Base-by-base conservation (phyloP, 345 rosid genomes). In the Pistacia atlantica region DNA sequence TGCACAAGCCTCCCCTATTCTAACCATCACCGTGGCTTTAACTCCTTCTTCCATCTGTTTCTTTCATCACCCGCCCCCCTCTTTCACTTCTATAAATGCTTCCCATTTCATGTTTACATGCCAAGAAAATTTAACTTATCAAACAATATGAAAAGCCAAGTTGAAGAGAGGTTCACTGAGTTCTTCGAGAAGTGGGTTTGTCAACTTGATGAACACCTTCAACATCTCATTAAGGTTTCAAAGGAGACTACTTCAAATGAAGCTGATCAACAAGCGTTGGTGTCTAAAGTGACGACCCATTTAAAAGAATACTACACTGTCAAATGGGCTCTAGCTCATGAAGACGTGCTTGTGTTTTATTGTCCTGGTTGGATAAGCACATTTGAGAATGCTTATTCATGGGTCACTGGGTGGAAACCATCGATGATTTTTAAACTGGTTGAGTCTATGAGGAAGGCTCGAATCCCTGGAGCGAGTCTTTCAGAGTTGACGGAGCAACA, bases 381-480 rank as follows among this genome's bases (percentile, higher is more conserved):
- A 46, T 80, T 89, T 11, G 98, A 95, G 91, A 85, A 71, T 65
- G 83, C 93, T 61, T 89, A 67, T 75, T 84, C 85, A 5, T 95
- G 98, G 98, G 1, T 91, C 48, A 90, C 96, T 17, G 99, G 97
- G 18, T 95, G 97, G 95, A 93, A 89, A 76, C 98, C 99, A 0
- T 87, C 94, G 1, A 75, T 67, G 31, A 80, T 79, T 16, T 90
- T 95, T 67, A 66, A 85, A 20, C 80, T 95, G n/a, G 54, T 90
- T 18, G 85, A 86, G 22, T 79, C 90, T 67, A 62, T 84, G 68
- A 73, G 84, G 77, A 81, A 64, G 69, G 71, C 79, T 14, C 60
- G 79, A 54, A 70, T 51, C 17, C 77, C 73, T 8, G 77, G 85
- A 14, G 38, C 38, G 56, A 67, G 77, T 18, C 57, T 78, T 16